Evolutionary conservation across 345 rosid species (phyloP), one percentile per base, ranked within the genome.

Genomic region (Combretum micranthum): DNA sequence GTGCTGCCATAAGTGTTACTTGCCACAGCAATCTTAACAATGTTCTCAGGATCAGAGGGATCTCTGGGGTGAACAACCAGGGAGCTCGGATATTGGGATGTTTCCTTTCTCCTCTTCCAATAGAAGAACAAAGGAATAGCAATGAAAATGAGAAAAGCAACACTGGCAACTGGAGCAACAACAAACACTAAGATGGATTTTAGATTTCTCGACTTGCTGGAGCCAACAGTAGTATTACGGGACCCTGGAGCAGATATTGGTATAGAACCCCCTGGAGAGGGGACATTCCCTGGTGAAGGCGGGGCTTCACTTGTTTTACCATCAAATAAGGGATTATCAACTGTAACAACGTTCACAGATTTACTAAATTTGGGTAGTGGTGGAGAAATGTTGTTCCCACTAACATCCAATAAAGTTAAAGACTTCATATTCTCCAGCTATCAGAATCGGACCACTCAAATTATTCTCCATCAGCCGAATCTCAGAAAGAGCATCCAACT

Each of bases 61-160:
- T 84, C 86, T 58, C n/a, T 69, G 1, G 95, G 90, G 47, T 84
- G 85, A 64, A 87, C 70, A 19, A 87, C 90, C 9, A 83, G 72
- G 46, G 88, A 76, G 64, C 57, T 66, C 47, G 88, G 66, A 61
- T 72, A 72, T 66, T 68, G 60, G 37, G 19, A 20, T 6, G 62
- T 20, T 1, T 63, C 66, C 46, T 59, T 75, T 56, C 66, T 73
- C 74, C 66, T 80, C 75, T 64, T 76, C 23, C 80, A 82, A 57
- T 66, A 80, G 47, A 86, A 60, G 9, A 68, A 77, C 37, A 82
- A 17, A 60, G 83, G 80, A 57, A 83, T 48, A 2, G 56, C 71
- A 58, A 87, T 32, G 62, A 78, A 19, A 48, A 79, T 67, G 39
- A 76, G 57, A 62, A 72, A 48, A 2, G 74, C 73, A 55, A 75